Evolutionary conservation across 2,329 filamentous ascomycete species (phyloP).

Genomic region (Fusarium secorum): DNA sequence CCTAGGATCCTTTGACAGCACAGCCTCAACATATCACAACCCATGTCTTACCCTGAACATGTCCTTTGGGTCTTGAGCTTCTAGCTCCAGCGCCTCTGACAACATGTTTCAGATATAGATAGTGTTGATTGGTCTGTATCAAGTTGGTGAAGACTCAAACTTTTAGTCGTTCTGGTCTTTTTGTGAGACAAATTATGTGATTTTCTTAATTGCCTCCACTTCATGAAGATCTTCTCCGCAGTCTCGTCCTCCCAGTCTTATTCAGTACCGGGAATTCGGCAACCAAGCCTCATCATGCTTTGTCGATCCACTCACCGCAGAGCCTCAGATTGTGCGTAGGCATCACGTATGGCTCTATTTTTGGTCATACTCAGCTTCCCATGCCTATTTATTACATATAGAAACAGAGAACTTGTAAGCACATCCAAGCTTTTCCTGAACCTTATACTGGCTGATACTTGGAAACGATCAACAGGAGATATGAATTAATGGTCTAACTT

Average conservation of each 20-base stretch:
- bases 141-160: not conserved
- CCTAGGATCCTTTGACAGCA: conserved; percentile 12
- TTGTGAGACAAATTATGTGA: not conserved
- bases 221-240: not conserved
- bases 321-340: conserved; percentile 9
- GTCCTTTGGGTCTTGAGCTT: not conserved
- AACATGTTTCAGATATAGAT: conserved; percentile 17
- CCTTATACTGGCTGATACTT: not conserved
- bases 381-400: not conserved
- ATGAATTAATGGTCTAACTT: not conserved
- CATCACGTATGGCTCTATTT: conserved; percentile 2
- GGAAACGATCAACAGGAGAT: not conserved
- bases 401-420: not conserved
- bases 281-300: conserved; percentile 2
- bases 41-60: conserved; percentile 20
- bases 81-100: not conserved
- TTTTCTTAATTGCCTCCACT: not conserved
- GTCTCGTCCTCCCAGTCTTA: not conserved
- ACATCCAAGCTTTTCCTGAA: not conserved
- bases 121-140: not conserved
- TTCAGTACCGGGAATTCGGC: not conserved
- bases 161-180: not conserved
- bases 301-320: conserved; percentile 4
- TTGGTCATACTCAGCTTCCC: not conserved
- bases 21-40: conserved; percentile 21